These are phyloP conservation scores for Lavandula angustifolia DNA, from an alignment of 257 asterid genomes.

Conservation along the genomic window DNA sequence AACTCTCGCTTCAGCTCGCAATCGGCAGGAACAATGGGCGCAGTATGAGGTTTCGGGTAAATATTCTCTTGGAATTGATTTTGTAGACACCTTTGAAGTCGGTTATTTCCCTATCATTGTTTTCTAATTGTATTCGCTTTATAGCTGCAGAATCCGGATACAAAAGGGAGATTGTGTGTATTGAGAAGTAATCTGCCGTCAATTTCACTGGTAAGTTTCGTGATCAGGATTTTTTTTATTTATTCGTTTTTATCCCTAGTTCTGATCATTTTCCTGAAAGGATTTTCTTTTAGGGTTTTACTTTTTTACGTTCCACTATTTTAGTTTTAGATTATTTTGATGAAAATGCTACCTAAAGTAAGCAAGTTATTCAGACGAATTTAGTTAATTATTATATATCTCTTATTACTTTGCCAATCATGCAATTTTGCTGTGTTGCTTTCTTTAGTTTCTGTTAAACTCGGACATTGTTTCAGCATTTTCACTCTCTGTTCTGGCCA, in stretches of 20 bases:
- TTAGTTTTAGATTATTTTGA: too few species aligned
- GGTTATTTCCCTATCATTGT: not conserved
- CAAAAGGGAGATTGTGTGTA: slow-evolving; percentile 41
- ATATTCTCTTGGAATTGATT: not conserved
- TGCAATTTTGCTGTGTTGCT: not conserved
- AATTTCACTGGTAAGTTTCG: slow-evolving; percentile 50
- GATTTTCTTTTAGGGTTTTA: not conserved
- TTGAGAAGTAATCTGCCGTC: slow-evolving; percentile 46
- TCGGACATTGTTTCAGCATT: slow-evolving; percentile 9
- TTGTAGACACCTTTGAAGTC: not conserved
- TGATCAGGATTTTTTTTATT: slow-evolving; percentile 1
- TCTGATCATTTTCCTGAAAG: slow-evolving; percentile 9
- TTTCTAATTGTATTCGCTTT: slow-evolving; percentile 19
- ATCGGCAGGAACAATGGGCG: slow-evolving; percentile 55
- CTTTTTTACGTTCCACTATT: too few species aligned
- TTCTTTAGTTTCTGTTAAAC: not conserved
- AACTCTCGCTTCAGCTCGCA: slow-evolving; percentile 61
- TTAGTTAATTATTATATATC: slow-evolving; percentile 12
- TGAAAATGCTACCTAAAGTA: not conserved
- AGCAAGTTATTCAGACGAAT: not conserved
- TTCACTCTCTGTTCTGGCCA: slow-evolving; percentile 13
- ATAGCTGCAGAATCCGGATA: slow-evolving; percentile 47
- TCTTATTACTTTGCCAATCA: not conserved
- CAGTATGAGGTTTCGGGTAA: slow-evolving; percentile 48
- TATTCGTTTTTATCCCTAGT: slow-evolving; percentile 20